phyloP scores from a whole-genome alignment of 371 early-diverging fungal species.

The Paramicrosporidium saccamoebae region DNA sequence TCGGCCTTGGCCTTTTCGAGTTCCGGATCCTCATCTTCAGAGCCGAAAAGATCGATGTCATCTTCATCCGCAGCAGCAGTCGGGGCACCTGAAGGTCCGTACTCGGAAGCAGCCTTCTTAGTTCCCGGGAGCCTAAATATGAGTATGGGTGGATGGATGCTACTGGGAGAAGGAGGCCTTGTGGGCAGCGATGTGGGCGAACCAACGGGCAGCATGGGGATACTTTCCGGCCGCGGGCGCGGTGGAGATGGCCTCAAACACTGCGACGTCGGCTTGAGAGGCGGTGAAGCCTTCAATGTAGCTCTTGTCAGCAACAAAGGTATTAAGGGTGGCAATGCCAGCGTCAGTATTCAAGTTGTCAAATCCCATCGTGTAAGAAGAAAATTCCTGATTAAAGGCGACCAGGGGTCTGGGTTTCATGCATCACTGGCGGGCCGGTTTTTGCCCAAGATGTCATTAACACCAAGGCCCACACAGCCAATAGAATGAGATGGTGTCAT shows the following conservation, averaged over 20 bases:
- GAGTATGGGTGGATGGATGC: conserved; percentile 8
- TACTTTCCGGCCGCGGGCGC: conserved; percentile 35
- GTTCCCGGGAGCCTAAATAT: conserved; percentile 2
- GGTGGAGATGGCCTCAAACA: conserved; percentile 32
- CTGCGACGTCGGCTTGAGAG: conserved; percentile 43
- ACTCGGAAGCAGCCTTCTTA: conserved; percentile 8
- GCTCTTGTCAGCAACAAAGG: conserved; percentile 4
- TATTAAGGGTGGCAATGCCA: conserved; percentile 4
- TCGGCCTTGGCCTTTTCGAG: conserved; percentile 52
- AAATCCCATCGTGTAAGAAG: conserved; percentile 4
- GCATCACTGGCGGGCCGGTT: too few relatives aligned
- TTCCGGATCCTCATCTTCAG: conserved; percentile 74
- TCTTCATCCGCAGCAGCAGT: conserved; percentile 47
- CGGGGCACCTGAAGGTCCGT: too few relatives aligned
- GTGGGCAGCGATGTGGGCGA: conserved; percentile 48
- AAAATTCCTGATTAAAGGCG: too few relatives aligned
- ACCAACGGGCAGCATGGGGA: conserved; percentile 81
- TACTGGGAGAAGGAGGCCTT: conserved; percentile 2
- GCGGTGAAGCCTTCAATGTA: conserved; percentile 25
- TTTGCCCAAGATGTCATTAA: too few relatives aligned
- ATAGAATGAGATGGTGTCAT: too few relatives aligned
- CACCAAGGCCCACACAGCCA: too few relatives aligned
- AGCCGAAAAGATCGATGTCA: conserved; percentile 79
- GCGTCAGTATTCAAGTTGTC: conserved; percentile 1
- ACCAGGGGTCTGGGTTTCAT: too few relatives aligned